Evolutionary conservation across 1,139 yeast genomes (phyloP), one percentile per base, ranked within the genome.

Genomic region (Kodamaea ohmeri): DNA sequence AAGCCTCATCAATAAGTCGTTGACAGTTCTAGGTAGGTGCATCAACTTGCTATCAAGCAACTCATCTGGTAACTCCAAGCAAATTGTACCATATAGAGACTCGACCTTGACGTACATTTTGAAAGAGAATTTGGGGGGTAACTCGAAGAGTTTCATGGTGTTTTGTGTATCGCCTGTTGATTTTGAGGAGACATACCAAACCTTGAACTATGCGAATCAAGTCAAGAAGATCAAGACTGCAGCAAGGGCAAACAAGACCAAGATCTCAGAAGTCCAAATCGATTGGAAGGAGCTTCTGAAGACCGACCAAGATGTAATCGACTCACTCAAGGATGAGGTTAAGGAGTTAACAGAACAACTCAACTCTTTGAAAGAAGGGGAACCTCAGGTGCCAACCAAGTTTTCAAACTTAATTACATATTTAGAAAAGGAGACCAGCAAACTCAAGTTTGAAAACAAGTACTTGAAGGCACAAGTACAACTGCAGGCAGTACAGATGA

Each of bases 111-210:
- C 95, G 0, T 83, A 88, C 75, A 61, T 85, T 3, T 65, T 85
- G 41, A 81, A 80, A 50, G 90, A 83, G 47, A 78, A 78, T 46
- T 65, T 83, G 25, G 84, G 87, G 1, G 92, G 92, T 1, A 83
- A 83, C 50, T 78, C 87, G 18, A 80, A 80, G 50, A 83, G 88
- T 1, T 78, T 79, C 29, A 83, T 83, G 90, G 67, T 83, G 6
- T 86, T 86, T 26, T 83, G 90, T 53, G 65, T 84, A 1, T 80
- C 90, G 0, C 90, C 95, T 0, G 67, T 84, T 11, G 88, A 81
- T 52, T 78, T 76, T 51, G 92, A 84, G 16, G 95, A 85, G 49
- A 80, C 87, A 0, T 59, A 76, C 45, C 83, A 85, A 31, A 85
- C 95, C 0, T 63, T 85, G 41, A 67, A 87, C 42, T 85, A 85